These are phyloP conservation scores for Capsicum rhomboideum DNA, from an alignment of 257 asterid species.

Conservation along the genomic window DNA sequence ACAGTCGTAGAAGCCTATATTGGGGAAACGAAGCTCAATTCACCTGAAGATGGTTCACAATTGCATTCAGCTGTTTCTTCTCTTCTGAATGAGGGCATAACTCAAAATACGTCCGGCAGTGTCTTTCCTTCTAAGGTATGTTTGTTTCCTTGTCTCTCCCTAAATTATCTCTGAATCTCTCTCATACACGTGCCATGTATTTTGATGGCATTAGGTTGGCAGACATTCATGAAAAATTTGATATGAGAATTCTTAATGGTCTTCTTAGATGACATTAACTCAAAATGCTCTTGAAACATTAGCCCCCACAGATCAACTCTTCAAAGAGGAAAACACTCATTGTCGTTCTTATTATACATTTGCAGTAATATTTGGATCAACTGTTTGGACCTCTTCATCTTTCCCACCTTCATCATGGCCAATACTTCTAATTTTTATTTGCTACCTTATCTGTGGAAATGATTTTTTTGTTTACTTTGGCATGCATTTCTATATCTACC, in stretches of 20 bases:
- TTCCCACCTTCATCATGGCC: background rate
- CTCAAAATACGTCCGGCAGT: constrained; percentile 86
- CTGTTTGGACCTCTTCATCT: background rate
- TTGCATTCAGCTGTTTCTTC: constrained; percentile 47
- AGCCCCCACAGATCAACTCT: background rate
- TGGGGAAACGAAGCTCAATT: constrained; percentile 51
- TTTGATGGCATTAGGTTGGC: background rate
- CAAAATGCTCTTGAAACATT: background rate
- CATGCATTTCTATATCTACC: background rate
- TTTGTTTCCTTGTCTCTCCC: background rate
- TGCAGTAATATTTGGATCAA: background rate
- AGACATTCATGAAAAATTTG: constrained; percentile 1
- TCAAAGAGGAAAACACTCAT: background rate
- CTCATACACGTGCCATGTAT: background rate
- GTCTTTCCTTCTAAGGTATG: constrained; percentile 74
- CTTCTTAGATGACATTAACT: background rate
- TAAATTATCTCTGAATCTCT: background rate
- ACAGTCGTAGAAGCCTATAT: constrained; percentile 82
- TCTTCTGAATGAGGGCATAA: constrained; percentile 77
- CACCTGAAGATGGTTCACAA: constrained; percentile 66
- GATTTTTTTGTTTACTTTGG: background rate
- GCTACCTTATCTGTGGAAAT: background rate
- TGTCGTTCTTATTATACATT: background rate
- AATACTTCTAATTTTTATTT: background rate
- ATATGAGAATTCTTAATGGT: background rate